Conservation (phyloP, 129 eudicot genomes). For the Erigeron canadensis region DNA sequence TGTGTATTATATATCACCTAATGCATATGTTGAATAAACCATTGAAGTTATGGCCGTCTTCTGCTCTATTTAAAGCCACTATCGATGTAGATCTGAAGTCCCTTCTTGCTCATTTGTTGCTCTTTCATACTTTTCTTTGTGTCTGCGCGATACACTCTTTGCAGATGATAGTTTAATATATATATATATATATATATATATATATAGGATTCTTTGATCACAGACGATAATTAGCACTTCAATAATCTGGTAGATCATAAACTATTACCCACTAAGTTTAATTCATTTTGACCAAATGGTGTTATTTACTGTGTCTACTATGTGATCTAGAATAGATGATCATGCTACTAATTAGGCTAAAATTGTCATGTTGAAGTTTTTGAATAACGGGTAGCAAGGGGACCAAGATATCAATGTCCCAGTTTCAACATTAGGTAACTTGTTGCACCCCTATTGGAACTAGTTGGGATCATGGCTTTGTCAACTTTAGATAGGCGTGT, state of each 20-base stretch:
- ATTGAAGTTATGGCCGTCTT: no score
- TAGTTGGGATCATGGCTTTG: background rate
- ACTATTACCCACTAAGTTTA: background rate
- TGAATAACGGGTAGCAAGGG: no score
- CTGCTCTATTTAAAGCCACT: background rate
- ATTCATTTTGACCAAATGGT: background rate
- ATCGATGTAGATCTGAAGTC: background rate
- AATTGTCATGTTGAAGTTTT: no score
- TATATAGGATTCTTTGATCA: background rate
- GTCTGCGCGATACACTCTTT: background rate
- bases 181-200: background rate
- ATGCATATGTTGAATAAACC: no score
- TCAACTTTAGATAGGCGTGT: background rate
- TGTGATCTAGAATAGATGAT: background rate
- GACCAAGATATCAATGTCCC: no score
- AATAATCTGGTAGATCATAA: background rate
- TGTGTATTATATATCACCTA: no score
- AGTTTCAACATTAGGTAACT: no score
- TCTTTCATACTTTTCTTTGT: background rate
- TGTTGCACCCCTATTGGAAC: background rate
- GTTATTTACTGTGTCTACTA: background rate
- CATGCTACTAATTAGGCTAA: background rate
- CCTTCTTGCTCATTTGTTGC: background rate
- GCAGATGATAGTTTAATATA: background rate
- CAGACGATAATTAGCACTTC: background rate